phyloP scores from a whole-genome alignment of 1,284 basidiomycete species.

The Moesziomyces parantarcticus region DNA sequence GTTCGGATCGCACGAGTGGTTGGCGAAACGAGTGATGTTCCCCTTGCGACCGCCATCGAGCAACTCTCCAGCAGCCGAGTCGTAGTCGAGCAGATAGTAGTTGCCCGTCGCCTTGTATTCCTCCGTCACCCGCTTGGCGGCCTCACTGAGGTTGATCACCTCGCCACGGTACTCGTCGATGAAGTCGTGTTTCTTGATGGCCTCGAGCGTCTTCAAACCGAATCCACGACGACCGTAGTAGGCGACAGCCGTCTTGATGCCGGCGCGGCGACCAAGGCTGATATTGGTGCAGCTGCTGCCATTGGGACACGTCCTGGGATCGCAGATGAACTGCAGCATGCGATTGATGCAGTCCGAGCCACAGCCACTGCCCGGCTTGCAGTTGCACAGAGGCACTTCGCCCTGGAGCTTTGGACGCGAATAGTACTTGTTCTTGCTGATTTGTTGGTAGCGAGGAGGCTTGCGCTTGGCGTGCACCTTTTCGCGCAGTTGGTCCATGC shows the following conservation, averaged over 20 bases:
- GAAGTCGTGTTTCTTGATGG: slow-evolving; percentile 50
- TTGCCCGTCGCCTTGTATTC: slow-evolving; percentile 58
- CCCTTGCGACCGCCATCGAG: slow-evolving; percentile 62
- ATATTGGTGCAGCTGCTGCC: slow-evolving; percentile 59
- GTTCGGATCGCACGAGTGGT: slow-evolving; percentile 64
- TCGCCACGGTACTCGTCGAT: slow-evolving; percentile 65
- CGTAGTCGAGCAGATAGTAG: slow-evolving; percentile 63
- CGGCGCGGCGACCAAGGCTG: slow-evolving; percentile 54
- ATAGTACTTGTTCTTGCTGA: slow-evolving; percentile 54
- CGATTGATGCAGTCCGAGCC: slow-evolving; percentile 62
- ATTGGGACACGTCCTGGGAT: slow-evolving; percentile 59
- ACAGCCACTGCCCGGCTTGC: slow-evolving; percentile 48
- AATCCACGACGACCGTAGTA: slow-evolving; percentile 61
- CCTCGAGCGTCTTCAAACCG: slow-evolving; percentile 53
- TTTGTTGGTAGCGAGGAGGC: slow-evolving; percentile 54
- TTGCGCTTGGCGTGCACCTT: slow-evolving; percentile 49
- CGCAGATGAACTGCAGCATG: slow-evolving; percentile 56
- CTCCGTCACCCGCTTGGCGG: slow-evolving; percentile 50
- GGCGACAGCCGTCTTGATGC: slow-evolving; percentile 42
- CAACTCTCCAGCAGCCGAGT: slow-evolving; percentile 60
- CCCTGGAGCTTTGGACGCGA: slow-evolving; percentile 55
- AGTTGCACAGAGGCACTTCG: slow-evolving; percentile 56
- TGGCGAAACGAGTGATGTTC: slow-evolving; percentile 63
- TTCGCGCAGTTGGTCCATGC: slow-evolving; percentile 42
- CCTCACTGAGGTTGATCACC: slow-evolving; percentile 57